Base-by-base conservation (phyloP, 257 asterid genomes). In the Nicotiana otophora region DNA sequence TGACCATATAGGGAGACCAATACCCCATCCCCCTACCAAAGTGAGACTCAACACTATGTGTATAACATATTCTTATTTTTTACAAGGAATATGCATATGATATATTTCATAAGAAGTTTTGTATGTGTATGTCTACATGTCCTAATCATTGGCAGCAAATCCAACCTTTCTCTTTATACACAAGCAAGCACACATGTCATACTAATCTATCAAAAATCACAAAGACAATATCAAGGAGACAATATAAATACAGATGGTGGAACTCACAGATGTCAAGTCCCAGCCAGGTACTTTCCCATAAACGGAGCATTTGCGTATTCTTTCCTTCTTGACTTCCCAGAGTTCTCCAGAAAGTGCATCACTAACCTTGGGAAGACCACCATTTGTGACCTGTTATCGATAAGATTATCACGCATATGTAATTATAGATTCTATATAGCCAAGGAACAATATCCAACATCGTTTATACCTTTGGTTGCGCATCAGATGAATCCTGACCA, bases 241-340 rank as follows among this genome's bases (percentile, higher is more conserved):
- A 57, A 28, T 5, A 30, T 46, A 80, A 77, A 48, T n/a, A 46
- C 1, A 84, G 88, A 81, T 64, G 26, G 79, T 20, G 77, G 57
- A 81, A 93, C 99, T 93, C 89, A 96, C 99, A 83, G 99, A 96
- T 57, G 96, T 93, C 97, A 96, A 87, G 90, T 96, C 98, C 99
- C 99, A 96, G 78, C 98, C 99, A 81, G 97, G 92, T 81, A 90
- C 78, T 86, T 90, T 90, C 84, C 99, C 99, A 90, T 90, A 90
- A 55, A 78, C 88, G 61, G 99, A 96, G 85, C 95, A 95, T 60
- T 90, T 86, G 53, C 98, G 92, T 88, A 96, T 96, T 90, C 99
- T 93, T 90, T 94, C 98, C 92, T 90, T 93, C 92, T 96, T 96
- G 65, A 87, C 87, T 88, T 92, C 98, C 99, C 99, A 96, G 82